Conservation (phyloP, 768 basidiomycete genomes). For the Auriscalpium vulgare region DNA sequence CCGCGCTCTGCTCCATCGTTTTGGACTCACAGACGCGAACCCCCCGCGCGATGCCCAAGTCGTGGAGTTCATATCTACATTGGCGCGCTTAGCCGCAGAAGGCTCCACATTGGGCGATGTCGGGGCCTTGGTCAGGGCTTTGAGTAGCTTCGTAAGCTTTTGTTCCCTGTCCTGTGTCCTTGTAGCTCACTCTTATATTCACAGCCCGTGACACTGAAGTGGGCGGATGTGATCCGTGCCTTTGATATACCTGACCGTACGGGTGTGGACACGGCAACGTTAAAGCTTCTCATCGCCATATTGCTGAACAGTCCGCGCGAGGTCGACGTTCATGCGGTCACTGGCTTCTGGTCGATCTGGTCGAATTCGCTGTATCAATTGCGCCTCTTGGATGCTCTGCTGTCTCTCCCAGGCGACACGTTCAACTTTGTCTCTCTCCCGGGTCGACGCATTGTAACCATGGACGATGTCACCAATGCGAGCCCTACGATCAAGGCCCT, state of each 20-base stretch:
- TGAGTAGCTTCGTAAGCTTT: slow-evolving; percentile 63
- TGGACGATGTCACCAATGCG: slow-evolving; percentile 78
- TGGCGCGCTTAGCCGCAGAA: slow-evolving; percentile 66
- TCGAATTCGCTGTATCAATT: slow-evolving; percentile 79
- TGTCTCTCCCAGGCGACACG: slow-evolving; percentile 82
- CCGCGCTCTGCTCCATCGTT: slow-evolving; percentile 61
- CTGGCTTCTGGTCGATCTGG: slow-evolving; percentile 85
- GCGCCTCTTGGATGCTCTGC: slow-evolving; percentile 78
- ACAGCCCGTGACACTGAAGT: slow-evolving; percentile 63
- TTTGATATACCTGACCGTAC: slow-evolving; percentile 83
- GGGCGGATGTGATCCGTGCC: slow-evolving; percentile 74
- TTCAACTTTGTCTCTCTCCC: slow-evolving; percentile 90
- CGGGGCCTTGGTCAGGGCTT: slow-evolving; percentile 60
- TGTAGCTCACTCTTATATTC: slow-evolving; percentile 14
- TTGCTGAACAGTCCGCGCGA: slow-evolving; percentile 77
- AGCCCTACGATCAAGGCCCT: slow-evolving; percentile 90
- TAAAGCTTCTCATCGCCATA: slow-evolving; percentile 85
- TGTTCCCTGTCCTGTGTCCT: not conserved
- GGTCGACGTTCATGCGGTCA: slow-evolving; percentile 68
- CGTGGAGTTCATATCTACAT: slow-evolving; percentile 58
- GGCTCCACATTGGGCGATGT: slow-evolving; percentile 70
- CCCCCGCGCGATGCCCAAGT: slow-evolving; percentile 68
- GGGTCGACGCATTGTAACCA: slow-evolving; percentile 74
- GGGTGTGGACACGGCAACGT: slow-evolving; percentile 80
- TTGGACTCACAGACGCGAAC: slow-evolving; percentile 62